Base-by-base conservation (phyloP, 805 yeast species). In the Candida multigemmis region DNA sequence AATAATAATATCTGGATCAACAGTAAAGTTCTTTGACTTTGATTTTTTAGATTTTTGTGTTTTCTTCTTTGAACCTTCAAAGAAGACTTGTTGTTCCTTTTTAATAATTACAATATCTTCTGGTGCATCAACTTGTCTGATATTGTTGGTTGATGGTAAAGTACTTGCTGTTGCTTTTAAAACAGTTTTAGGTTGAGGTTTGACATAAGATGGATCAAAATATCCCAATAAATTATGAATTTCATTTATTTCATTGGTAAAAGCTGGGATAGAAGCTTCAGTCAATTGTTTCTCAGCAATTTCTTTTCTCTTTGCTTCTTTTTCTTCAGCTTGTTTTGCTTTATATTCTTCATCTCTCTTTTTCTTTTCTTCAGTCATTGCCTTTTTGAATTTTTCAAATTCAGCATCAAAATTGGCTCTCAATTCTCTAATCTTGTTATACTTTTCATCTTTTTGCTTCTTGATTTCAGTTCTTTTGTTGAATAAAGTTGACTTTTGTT, bases 231-330 rank as follows among this genome's bases (percentile, higher is more conserved):
- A 66, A 30, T 69, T 61, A 54, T 86, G 83, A 45, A 91, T 81
- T 36, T 78, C 64, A 39, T 68, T 67, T 44, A 89, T 78, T 59
- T 91, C 94, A 23, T 60, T 60, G 33, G 78, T 73, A 59, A 80
- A 87, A 15, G 96, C 97, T 16, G 97, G 95, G 41, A 59, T 58
- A 15, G 81, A 73, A 24, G 86, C 86, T 36, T 74, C 81, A 27
- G 74, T 69, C 62, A 82, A 72, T 46, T 73, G 74, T 46, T 71
- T 65, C 42, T 83, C 84, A 31, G 78, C 80, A 14, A 28, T 27
- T 43, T 67, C 74, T 56, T 67, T 68, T 50, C 69, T 61, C 45
- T 66, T 66, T 38, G 59, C 64, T 34, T 64, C 60, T 48, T 67
- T 72, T 38, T 68, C 68, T 40, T 67, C 69, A 21, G 55, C 71